Evolutionary conservation across 1,284 basidiomycete genomes (phyloP).

Genomic region (Cryptococcus sp.): DNA sequence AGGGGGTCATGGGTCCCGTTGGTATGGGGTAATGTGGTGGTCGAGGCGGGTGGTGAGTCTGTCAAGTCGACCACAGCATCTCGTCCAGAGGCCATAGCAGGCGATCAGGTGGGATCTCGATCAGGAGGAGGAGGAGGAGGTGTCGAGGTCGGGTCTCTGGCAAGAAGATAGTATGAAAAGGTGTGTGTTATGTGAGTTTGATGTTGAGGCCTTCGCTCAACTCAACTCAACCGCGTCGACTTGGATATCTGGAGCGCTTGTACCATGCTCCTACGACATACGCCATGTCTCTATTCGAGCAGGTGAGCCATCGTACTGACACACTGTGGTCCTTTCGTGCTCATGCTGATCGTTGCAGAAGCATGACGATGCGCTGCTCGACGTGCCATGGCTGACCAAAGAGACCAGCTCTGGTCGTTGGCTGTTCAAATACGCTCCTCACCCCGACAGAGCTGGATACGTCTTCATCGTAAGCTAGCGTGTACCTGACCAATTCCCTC

Average conservation of each 20-base stretch:
- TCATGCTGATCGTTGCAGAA: slow-evolving; percentile 11
- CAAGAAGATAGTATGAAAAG: too few species aligned
- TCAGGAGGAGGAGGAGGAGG: too few species aligned
- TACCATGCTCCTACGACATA: neutral
- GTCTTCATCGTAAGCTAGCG: slow-evolving; percentile 20
- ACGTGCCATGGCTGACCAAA: slow-evolving; percentile 26
- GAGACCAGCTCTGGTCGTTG: slow-evolving; percentile 10
- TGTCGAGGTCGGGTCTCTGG: neutral
- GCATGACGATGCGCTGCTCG: slow-evolving; percentile 23
- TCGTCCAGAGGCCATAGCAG: neutral
- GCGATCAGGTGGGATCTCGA: neutral
- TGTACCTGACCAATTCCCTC: neutral
- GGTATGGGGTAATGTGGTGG: slow-evolving; percentile 12
- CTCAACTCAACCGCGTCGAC: too few species aligned
- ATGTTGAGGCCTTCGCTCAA: too few species aligned
- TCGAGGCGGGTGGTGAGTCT: slow-evolving; percentile 9
- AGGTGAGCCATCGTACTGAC: slow-evolving; percentile 1
- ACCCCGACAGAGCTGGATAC: slow-evolving; percentile 29
- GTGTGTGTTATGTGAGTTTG: too few species aligned
- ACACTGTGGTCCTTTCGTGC: neutral
- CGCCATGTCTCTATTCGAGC: slow-evolving; percentile 5
- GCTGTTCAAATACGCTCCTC: slow-evolving; percentile 31
- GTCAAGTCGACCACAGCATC: slow-evolving; percentile 7
- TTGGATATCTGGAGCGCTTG: too few species aligned
- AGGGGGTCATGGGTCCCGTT: slow-evolving; percentile 12